These are phyloP conservation scores for Quercus alba DNA, from an alignment of 306 rosid species.

Conservation along the genomic window DNA sequence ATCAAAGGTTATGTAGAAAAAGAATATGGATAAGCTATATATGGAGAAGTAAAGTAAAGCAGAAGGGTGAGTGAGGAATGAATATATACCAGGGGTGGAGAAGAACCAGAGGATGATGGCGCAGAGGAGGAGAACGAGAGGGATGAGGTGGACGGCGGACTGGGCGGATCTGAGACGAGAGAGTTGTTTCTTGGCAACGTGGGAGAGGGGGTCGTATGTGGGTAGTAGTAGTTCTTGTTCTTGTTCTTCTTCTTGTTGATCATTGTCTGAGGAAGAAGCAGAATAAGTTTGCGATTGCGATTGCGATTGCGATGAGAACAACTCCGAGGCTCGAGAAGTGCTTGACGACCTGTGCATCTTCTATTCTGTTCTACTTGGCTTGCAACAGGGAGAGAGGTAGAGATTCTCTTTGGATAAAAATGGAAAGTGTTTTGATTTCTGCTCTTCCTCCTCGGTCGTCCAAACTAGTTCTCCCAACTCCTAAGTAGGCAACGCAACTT, in stretches of 20 bases:
- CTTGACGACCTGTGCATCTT: conserved; percentile 47
- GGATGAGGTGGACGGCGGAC: conserved; percentile 72
- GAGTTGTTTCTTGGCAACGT: conserved; percentile 51
- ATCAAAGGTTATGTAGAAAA: too few species aligned
- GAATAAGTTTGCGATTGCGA: too few species aligned
- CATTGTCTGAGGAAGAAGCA: conserved; percentile 16
- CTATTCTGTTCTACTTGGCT: not conserved
- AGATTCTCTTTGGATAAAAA: conserved; percentile 1
- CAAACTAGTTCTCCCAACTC: too few species aligned
- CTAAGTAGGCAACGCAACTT: too few species aligned
- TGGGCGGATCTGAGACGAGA: conserved; percentile 61
- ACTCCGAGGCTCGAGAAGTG: conserved; percentile 11
- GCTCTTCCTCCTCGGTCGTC: too few species aligned
- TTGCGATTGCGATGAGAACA: not conserved
- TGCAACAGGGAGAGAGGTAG: not conserved
- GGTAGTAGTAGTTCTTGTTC: conserved; percentile 44
- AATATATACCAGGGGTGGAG: conserved; percentile 41
- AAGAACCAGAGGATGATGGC: conserved; percentile 90
- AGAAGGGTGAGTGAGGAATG: not conserved
- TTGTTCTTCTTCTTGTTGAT: not conserved
- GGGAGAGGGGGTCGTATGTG: conserved; percentile 74
- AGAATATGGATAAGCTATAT: too few species aligned
- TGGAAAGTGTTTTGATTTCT: not conserved
- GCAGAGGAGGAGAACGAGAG: conserved; percentile 69
- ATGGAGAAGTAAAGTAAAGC: not conserved